These are phyloP conservation scores for Asclepias syriaca DNA, from an alignment of 257 asterid species.

Conservation along the genomic window DNA sequence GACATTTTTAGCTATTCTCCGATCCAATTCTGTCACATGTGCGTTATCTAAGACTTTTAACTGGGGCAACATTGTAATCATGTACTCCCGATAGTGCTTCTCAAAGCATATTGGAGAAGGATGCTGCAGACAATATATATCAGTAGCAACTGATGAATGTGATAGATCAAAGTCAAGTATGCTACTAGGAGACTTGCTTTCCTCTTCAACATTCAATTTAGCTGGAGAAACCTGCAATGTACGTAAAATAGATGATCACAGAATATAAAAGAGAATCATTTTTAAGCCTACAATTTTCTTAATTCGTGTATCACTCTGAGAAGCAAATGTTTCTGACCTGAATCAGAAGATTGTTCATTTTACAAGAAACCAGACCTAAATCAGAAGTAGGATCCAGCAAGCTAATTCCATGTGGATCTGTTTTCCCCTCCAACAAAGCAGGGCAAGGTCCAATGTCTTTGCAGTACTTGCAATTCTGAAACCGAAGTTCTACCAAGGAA, in stretches of 20 bases:
- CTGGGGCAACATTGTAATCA: conserved; percentile 27
- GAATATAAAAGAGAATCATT: not conserved
- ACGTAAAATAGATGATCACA: no score
- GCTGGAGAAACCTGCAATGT: conserved; percentile 23
- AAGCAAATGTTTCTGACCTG: conserved; percentile 21
- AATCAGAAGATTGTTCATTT: conserved; percentile 15
- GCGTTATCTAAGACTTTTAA: conserved; percentile 24
- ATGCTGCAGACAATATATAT: conserved; percentile 11
- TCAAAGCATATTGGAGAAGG: conserved; percentile 32
- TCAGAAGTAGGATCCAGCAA: conserved; percentile 8
- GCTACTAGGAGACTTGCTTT: conserved; percentile 30
- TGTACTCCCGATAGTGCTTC: conserved; percentile 28
- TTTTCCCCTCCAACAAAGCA: conserved; percentile 18
- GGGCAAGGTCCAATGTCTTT: conserved; percentile 25
- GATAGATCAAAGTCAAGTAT: conserved; percentile 32
- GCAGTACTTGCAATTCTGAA: conserved; percentile 23
- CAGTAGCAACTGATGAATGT: conserved; percentile 9
- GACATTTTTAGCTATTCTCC: conserved; percentile 32
- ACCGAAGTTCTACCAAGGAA: conserved; percentile 28
- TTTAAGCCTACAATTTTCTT: not conserved
- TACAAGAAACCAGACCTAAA: not conserved
- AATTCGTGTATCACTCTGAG: not conserved
- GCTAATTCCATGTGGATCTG: conserved; percentile 15
- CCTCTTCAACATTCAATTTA: conserved; percentile 28
- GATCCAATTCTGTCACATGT: conserved; percentile 21